Base-by-base conservation (phyloP, 495 filamentous ascomycete species). In the Podospora didyma region DNA sequence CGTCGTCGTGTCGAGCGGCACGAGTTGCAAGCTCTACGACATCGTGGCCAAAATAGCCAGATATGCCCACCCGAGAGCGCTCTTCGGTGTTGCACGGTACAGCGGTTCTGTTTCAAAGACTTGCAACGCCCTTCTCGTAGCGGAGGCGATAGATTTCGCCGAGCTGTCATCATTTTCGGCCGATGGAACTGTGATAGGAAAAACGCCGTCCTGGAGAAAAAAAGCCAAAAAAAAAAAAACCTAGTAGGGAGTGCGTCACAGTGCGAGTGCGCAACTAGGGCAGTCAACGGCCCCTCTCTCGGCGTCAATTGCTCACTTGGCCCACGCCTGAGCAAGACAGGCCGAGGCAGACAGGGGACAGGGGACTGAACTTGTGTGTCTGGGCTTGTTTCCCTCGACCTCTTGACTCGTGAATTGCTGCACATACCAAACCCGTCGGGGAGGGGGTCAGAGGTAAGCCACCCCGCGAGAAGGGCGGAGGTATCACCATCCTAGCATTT, bases 331-430 rank as follows among this genome's bases (percentile, higher is more conserved):
- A 49, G 23, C 26, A 64, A 55, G 48, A 64, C 47, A 60, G 56
- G 54, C 68, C 68, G 66, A 67, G 64, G 61, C 53, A 61, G 59
- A 58, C 58, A 56, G 54, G 20, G 44, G 42, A 17, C 57, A 39
- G 42, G 54, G 46, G 31, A 65, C 51, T 58, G 60, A 35, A n/a
- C n/a, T n/a, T 59, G 46, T 57, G 51, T 59, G 57, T 62, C 58
- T 60, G 44, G 56, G 60, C 56, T 45, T 56, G 54, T 63, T 63
- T 62, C 59, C 58, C 49, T 61, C 60, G 45, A 52, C n/a, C 50
- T 53, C 66, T 69, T 69, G 67, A 69, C 65, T 69, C 67, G 65
- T 62, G 58, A 65, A 48, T 51, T 31, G 56, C 58, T 69, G 67
- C 67, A 68, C 67, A 69, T 69, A 57, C 62, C 62, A 57, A 60